Base-by-base conservation (phyloP, 225 moss, liverwort and hornwort genomes). In the Physcomitrium patens region DNA sequence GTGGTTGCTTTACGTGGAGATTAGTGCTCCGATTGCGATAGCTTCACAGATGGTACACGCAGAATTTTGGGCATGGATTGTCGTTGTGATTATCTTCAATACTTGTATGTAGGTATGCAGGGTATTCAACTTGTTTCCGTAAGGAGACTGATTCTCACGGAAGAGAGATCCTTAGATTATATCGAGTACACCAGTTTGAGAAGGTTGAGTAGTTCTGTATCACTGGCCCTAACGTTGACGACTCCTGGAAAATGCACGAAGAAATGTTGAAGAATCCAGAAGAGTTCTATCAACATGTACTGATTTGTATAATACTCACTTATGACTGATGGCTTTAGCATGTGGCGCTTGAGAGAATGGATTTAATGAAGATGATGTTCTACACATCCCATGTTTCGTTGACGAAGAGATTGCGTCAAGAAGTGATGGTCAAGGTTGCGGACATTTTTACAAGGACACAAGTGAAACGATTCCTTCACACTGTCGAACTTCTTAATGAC, bases 181-280 rank as follows among this genome's bases (percentile, higher is more conserved):
- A 94, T 70, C 92, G 96, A 58, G 94, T 92, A 58, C 94, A 97
- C 75, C 94, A 97, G 83, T 97, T 92, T 72, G 94, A 97, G 80
- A 94, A 97, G 77, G 92, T 97, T 68, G 96, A 97, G 80, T 94
- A 97, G 73, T 97, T 94, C 79, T 94, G 92, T 65, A 18, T 97
- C 11, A 97, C 94, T 58, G 91, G 94, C 59, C 92, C 94, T 15
- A 85, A 86, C 75, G 87, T 80, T 68, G 82, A 85, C 60, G 89
- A 71, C n/a, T 97, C 94, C 14, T 97, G 96, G 94, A 77, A 75
- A 26, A 84, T 94, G 86, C 92, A 81, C 43, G 94, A 97, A 62
- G 94, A 94, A 72, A 91, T 97, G 96, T 52, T 94, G 54, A 86
- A 90, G 66, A 94, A 94, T 53, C 89, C 94, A 16, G 94, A 92